These are phyloP conservation scores for Penicillium digitatum DNA, from an alignment of 2,329 filamentous ascomycete genomes.

Conservation along the genomic window DNA sequence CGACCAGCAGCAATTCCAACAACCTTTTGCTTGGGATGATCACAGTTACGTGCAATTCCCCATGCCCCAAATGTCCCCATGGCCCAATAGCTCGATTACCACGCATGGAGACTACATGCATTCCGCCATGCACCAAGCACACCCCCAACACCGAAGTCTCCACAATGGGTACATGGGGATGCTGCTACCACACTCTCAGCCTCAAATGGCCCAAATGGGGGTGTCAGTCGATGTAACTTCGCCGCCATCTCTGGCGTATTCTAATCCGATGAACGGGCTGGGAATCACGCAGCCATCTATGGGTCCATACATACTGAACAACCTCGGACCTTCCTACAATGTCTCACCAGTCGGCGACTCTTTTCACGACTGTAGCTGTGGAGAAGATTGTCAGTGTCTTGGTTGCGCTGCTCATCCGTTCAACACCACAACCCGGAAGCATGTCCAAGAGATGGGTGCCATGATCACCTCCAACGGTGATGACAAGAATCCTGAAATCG, in stretches of 20 bases:
- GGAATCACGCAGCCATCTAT: constrained; percentile 18
- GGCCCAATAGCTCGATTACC: constrained; percentile 21
- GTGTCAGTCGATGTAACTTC: constrained; percentile 8
- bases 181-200: neutral
- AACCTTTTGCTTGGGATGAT: constrained; percentile 10
- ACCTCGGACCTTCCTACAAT: constrained; percentile 11
- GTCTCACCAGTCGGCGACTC: constrained; percentile 16
- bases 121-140: neutral
- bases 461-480: constrained; percentile 38
- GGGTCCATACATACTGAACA: constrained; percentile 9
- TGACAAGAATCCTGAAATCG: constrained; percentile 20
- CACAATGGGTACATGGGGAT: constrained; percentile 3
- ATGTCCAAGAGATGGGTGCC: constrained; percentile 46
- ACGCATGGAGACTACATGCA: constrained; percentile 15
- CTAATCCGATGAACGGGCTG: constrained; percentile 15
- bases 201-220: neutral
- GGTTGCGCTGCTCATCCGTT: constrained; percentile 47
- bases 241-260: constrained; percentile 11
- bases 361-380: constrained; percentile 42
- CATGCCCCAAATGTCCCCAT: constrained; percentile 17
- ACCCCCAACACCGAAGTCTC: neutral
- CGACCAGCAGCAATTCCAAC: constrained; percentile 4
- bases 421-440: constrained; percentile 44
- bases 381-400: constrained; percentile 45
- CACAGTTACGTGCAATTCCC: constrained; percentile 17